Evolutionary conservation across 257 asterid genomes (phyloP), one percentile per base, ranked within the genome.

Genomic region (Penstemon davidsonii): DNA sequence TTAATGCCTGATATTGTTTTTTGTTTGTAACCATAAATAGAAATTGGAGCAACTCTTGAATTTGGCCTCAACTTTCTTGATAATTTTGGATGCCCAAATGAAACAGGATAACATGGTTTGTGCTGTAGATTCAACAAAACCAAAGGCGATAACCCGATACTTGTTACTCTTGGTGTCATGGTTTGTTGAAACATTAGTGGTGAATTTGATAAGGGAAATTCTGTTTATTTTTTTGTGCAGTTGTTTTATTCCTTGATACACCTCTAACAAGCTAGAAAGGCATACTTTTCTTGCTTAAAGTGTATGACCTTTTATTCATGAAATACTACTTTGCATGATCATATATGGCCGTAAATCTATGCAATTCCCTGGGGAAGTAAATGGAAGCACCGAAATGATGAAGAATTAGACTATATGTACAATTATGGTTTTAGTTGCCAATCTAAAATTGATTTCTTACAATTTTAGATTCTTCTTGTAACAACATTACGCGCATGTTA

Each of bases 201-300:
- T 66, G 71, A 41, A 41, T 55, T 0, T 7, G 6, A 44, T 19
- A 9, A 40, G 59, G 15, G 56, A 42, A 25, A 12, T 57, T 59
- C n/a, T 3, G 18, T 39, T 4, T 25, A 25, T 25, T 25, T 8
- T 7, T 7, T 45, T 39, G 19, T 66, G 41, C n/a, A 62, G 45
- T 38, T 49, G 37, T 13, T 8, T 55, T 33, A 13, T 53, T 74
- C 39, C 69, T 41, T 66, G 11, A 55, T 57, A 57, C 25, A n/a
- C 15, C 70, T 73, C 54, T 19, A 70, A 76, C 73, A n/a, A 25
- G 33, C 2, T 15, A 15, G 60, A 62, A 66, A 62, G 33, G 3
- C 69, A 70, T 65, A 59, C 60, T 53, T 70, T 39, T 36, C 62
- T 70, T 66, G 74, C 70, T 36, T 52, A 37, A 74, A 44, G 36